These are phyloP conservation scores for Alternaria infectoria DNA, from an alignment of 2,329 filamentous ascomycete genomes.

Conservation along the genomic window DNA sequence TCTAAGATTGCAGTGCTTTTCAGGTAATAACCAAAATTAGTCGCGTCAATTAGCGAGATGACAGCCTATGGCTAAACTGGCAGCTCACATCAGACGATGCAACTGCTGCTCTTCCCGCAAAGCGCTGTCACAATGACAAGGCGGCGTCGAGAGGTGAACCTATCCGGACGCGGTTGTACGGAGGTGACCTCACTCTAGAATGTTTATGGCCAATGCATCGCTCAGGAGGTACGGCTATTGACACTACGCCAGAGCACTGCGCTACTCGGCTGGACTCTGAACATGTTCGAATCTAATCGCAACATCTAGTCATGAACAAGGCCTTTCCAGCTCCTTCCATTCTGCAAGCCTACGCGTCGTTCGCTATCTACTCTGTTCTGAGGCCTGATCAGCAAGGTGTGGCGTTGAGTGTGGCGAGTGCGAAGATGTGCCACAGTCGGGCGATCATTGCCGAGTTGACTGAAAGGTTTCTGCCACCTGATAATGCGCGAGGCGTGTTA, in stretches of 20 bases:
- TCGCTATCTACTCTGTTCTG: constrained; percentile 6
- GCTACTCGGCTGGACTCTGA: neutral
- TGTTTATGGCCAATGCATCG: constrained; percentile 22
- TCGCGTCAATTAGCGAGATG: constrained; percentile 20
- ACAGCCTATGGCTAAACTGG: constrained; percentile 11
- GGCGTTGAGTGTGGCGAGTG: constrained; percentile 13
- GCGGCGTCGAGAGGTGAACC: constrained; percentile 13
- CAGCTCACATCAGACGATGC: constrained; percentile 11
- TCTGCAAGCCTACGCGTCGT: constrained; percentile 33
- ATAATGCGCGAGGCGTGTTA: constrained; percentile 31
- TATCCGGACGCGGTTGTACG: constrained; percentile 18
- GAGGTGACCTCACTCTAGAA: constrained; percentile 17
- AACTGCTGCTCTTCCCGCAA: constrained; percentile 2
- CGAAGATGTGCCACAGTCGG: constrained; percentile 25
- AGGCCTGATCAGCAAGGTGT: constrained; percentile 8
- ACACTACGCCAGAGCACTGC: constrained; percentile 4
- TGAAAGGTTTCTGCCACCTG: constrained; percentile 33
- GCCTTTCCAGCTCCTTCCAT: constrained; percentile 6
- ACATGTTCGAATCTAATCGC: constrained; percentile 11
- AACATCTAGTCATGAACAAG: constrained; percentile 12
- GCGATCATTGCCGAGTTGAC: constrained; percentile 23
- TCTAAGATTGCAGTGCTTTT: constrained; percentile 3
- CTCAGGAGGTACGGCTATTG: constrained; percentile 13
- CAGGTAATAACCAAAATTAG: constrained; percentile 15
- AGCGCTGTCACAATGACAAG: constrained; percentile 15